Conservation (phyloP, 768 basidiomycete species). For the Myochromella boudieri region DNA sequence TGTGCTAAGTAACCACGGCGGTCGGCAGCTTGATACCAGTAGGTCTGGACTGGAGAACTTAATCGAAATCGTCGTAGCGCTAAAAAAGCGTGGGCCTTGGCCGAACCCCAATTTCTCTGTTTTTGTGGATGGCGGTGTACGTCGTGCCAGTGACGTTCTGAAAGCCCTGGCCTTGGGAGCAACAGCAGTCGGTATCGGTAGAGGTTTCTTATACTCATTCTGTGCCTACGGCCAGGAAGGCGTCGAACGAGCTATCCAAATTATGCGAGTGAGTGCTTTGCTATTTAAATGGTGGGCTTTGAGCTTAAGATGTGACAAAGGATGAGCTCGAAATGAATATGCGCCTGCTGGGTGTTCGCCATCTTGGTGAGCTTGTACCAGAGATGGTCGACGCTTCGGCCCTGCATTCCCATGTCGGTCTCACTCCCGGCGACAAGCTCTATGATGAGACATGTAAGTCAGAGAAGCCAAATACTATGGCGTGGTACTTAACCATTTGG, state of each 20-base stretch:
- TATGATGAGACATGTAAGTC: constrained; percentile 32
- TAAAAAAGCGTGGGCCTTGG: constrained; percentile 53
- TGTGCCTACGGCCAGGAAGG: constrained; percentile 88
- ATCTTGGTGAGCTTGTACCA: constrained; percentile 73
- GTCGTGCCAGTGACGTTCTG: constrained; percentile 79
- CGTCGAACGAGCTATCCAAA: constrained; percentile 78
- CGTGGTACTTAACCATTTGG: no score
- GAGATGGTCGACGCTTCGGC: constrained; percentile 78
- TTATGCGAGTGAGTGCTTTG: constrained; percentile 55
- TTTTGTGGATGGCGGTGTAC: constrained; percentile 75
- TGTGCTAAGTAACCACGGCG: no score
- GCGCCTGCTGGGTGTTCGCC: constrained; percentile 83
- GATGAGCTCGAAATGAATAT: constrained; percentile 98
- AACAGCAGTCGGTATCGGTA: constrained; percentile 65
- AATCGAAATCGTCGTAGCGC: constrained; percentile 61
- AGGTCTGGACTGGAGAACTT: constrained; percentile 73
- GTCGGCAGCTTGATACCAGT: no score
- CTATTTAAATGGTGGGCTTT: no score
- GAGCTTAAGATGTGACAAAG: constrained; percentile 34
- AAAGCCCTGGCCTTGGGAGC: constrained; percentile 83
- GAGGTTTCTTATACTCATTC: constrained; percentile 85
- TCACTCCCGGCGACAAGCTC: constrained; percentile 26
- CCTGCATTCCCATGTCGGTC: constrained; percentile 27
- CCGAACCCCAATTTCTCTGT: constrained; percentile 70
- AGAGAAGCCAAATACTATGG: no score